Percentiles rank a stretch among this genome's conserved stretches.
Conservation (phyloP, 495 filamentous ascomycete genomes). For the Lasiosphaeris hirsuta region DNA sequence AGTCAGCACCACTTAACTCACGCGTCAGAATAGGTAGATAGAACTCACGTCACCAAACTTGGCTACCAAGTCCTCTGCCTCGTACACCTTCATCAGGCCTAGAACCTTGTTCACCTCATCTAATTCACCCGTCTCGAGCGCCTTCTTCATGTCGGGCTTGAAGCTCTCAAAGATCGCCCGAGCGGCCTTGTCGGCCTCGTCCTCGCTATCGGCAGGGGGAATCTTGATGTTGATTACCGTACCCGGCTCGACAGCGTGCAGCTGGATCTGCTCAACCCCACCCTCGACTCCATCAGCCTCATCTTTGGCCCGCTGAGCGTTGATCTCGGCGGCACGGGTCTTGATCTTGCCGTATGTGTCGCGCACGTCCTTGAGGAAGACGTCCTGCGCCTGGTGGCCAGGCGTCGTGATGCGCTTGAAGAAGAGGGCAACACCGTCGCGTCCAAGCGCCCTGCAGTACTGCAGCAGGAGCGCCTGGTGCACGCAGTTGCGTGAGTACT, state of each 20-base stretch:
- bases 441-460: conserved; percentile 86
- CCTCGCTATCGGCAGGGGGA: conserved; percentile 60
- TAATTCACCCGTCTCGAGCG: conserved; percentile 77
- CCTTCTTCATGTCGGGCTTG: conserved; percentile 71
- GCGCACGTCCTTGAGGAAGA: conserved; percentile 91
- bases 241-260: conserved; percentile 92
- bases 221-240: conserved; percentile 89
- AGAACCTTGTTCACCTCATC: conserved; percentile 93
- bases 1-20: not conserved
- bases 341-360: conserved; percentile 80
- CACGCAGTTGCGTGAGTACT: conserved; percentile 81
- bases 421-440: conserved; percentile 86
- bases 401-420: conserved; percentile 94
- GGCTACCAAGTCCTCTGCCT: conserved; percentile 87
- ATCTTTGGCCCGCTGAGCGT: conserved; percentile 59
- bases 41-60: conserved; percentile 64
- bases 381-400: conserved; percentile 83
- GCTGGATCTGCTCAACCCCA: conserved; percentile 94
- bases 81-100: conserved; percentile 88
- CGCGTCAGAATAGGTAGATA: not conserved
- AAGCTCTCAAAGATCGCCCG: conserved; percentile 81
- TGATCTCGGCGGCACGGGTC: conserved; percentile 72
- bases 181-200: conserved; percentile 60
- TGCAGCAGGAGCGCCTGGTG: conserved; percentile 91
- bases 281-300: conserved; percentile 54